A percentile compares a stretch with the other conserved stretches of the same genome.
These are phyloP conservation scores for Salix udensis DNA, from an alignment of 345 rosid species.

Conservation along the genomic window DNA sequence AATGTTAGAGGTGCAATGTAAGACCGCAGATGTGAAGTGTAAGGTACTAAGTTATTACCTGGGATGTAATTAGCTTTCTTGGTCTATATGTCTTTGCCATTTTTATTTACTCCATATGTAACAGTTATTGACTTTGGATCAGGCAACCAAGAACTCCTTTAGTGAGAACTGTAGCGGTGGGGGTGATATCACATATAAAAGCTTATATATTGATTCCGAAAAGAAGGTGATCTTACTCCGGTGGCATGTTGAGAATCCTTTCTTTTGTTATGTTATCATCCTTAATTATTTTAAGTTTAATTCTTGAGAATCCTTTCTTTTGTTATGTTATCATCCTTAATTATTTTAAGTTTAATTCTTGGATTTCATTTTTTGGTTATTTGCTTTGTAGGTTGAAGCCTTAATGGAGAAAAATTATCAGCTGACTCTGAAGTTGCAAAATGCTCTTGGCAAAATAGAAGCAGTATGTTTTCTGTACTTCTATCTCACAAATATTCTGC, in stretches of 20 bases:
- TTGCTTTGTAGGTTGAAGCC: constrained; percentile 23
- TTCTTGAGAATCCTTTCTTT: not conserved
- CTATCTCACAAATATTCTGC: not conserved
- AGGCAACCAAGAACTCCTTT: constrained; percentile 14
- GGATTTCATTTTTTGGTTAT: not conserved
- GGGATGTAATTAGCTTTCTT: not conserved
- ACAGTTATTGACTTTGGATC: constrained; percentile 6
- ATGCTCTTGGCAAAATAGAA: constrained; percentile 22
- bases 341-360: not conserved
- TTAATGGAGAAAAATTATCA: constrained; percentile 20
- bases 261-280: not conserved
- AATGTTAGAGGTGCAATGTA: constrained; percentile 27
- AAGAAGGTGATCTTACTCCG: constrained; percentile 38
- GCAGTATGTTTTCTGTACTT: constrained; percentile 10
- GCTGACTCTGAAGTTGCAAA: constrained; percentile 13
- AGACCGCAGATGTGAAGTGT: constrained; percentile 13
- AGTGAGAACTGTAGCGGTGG: constrained; percentile 4
- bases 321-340: not conserved
- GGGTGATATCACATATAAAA: constrained; percentile 29
- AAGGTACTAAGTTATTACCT: constrained; percentile 18
- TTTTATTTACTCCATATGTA: not conserved
- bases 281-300: not conserved
- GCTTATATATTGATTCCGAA: constrained; percentile 45
- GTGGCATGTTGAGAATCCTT: not conserved
- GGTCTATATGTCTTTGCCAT: not conserved